Evolutionary conservation across 805 yeast genomes (phyloP).

Genomic region (Kuraishia hungarica): DNA sequence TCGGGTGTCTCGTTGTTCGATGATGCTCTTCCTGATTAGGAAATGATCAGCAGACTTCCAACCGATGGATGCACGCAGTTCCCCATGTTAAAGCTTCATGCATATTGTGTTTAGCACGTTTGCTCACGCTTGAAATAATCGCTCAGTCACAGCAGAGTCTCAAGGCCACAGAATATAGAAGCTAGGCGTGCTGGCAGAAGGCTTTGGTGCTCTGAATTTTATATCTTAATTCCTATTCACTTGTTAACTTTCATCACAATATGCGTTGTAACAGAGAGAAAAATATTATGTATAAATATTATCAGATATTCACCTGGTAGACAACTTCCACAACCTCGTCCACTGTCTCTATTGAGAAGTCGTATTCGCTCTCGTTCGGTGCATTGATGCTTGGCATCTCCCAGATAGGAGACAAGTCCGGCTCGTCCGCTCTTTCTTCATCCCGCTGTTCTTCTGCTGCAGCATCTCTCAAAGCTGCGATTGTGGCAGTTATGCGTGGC

Average conservation of each 20-base stretch:
- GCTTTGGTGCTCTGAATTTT: too few relatives aligned
- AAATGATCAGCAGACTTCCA: neutral
- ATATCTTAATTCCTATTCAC: too few relatives aligned
- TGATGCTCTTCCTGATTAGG: neutral
- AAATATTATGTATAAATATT: too few relatives aligned
- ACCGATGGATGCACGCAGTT: neutral
- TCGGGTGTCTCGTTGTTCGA: neutral
- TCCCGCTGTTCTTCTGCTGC: neutral
- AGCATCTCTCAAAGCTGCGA: neutral
- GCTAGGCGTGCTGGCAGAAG: too few relatives aligned
- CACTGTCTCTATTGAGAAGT: neutral
- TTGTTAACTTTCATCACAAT: too few relatives aligned
- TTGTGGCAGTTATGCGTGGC: neutral
- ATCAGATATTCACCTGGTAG: neutral
- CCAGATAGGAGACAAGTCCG: neutral
- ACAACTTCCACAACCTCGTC: neutral
- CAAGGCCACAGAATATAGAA: neutral
- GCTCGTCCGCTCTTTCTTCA: neutral
- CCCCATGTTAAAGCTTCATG: neutral
- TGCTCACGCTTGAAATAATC: neutral
- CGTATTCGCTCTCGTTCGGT: neutral
- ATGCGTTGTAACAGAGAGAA: too few relatives aligned
- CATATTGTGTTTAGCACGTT: neutral
- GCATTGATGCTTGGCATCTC: neutral
- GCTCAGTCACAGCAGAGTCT: neutral